A percentile compares a stretch with the other conserved stretches of the same genome.
Conservation (phyloP, 1,139 yeast species). For the Saccharomyces pastorianus region DNA sequence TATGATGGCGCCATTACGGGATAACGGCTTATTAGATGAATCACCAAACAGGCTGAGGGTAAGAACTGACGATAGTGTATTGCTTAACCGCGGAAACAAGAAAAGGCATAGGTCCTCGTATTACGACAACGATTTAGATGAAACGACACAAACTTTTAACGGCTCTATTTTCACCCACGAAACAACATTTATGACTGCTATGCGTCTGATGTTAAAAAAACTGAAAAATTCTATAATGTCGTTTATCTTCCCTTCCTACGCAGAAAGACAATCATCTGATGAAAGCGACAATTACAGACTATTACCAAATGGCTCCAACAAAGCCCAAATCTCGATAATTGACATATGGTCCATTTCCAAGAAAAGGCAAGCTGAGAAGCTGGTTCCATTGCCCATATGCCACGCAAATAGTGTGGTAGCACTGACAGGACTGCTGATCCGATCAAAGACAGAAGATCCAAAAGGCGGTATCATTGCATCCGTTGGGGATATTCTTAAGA, state of each 20-base stretch:
- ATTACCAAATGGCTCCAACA: neutral
- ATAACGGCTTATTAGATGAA: neutral
- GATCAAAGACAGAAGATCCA: constrained; percentile 58
- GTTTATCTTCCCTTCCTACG: constrained; percentile 24
- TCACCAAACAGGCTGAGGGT: neutral
- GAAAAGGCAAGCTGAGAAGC: constrained; percentile 42
- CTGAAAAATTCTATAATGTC: constrained; percentile 9
- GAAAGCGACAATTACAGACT: constrained; percentile 1
- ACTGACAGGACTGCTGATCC: constrained; percentile 42
- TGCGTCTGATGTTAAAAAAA: constrained; percentile 11
- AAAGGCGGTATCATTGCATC: constrained; percentile 44
- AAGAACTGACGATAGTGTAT: neutral
- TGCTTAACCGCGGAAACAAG: constrained; percentile 4
- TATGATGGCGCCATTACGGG: constrained; percentile 5
- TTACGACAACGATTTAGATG: constrained; percentile 8
- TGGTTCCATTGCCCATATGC: constrained; percentile 55
- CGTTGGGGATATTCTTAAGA: constrained; percentile 50
- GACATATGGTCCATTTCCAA: constrained; percentile 28
- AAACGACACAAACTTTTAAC: constrained; percentile 9
- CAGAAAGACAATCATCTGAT: neutral
- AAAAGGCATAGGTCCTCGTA: constrained; percentile 9
- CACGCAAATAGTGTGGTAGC: constrained; percentile 58
- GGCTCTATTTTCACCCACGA: constrained; percentile 25
- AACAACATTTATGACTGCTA: constrained; percentile 16
- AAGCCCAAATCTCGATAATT: constrained; percentile 13